Evolutionary conservation across 305 asterid genomes (phyloP), one percentile per base, ranked within the genome.

Genomic region (Rubia tinctorum): DNA sequence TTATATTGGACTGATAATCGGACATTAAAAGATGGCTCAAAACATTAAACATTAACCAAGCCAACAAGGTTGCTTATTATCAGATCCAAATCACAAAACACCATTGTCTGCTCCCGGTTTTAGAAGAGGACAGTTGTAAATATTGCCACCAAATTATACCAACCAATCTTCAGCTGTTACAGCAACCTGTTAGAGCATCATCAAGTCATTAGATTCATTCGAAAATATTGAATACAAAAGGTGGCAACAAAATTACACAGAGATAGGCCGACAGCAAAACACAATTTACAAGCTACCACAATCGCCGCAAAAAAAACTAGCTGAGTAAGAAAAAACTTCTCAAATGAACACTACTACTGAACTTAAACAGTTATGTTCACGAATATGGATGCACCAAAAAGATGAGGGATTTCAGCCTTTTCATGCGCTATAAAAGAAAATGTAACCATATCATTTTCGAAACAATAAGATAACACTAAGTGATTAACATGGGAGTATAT

Each of bases 121-220:
- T 40, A 66, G 17, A 22, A 8, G 49, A 66, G 51, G 45, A 66
- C 49, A 39, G 68, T 64, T 15, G 18, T 64, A 18, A 62, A 62
- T 43, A 62, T 23, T 25, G 13, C 22, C 67, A 30, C 42, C 67
- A 25, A 7, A 25, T 20, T 20, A 27, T 13, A 64, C 47, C 23
- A 12, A 64, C 68, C 11, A 25, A 64, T 64, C 47, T 64, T 39
- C 47, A 17, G 30, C 69, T 39, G 49, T 39, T 65, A 49, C 69
- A 65, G 49, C 51, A 39, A 66, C 69, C 69, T 66, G 68, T 63
- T 15, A n/a, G 23, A 37, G 45, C 69, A 66, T 40, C 51, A 12
- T 17, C 12, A 66, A 66, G 69, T n/a, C 17, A 40, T 66, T 66
- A 40, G 53, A 37, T 39, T 66, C 69, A 66, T 39, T 39, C 27